phyloP scores from a whole-genome alignment of 2,329 filamentous ascomycete species.

The Xylariaceae sp. region DNA sequence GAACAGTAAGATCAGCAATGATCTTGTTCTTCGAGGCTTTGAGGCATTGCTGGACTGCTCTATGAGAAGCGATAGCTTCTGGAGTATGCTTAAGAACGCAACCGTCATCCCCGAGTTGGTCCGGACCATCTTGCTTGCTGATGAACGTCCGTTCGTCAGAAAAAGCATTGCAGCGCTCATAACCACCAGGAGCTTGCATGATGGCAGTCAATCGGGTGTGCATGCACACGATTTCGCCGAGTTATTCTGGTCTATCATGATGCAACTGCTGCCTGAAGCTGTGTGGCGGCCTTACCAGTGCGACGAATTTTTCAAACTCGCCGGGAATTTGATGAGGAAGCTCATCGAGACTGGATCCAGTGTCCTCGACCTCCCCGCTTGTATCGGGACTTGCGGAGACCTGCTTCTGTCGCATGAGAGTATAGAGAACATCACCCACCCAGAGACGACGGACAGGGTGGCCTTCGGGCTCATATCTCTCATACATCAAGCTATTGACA shows the following conservation, averaged over 20 bases:
- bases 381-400: slow-evolving; percentile 24
- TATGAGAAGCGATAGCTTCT: slow-evolving; percentile 36
- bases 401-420: slow-evolving; percentile 26
- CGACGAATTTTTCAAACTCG: slow-evolving; percentile 37
- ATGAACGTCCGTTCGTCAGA: slow-evolving; percentile 35
- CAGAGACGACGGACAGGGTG: slow-evolving; percentile 34
- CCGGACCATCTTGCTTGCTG: slow-evolving; percentile 35
- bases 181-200: slow-evolving; percentile 18
- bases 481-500: slow-evolving; percentile 29
- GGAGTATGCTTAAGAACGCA: slow-evolving; percentile 35
- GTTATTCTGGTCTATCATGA: slow-evolving; percentile 44
- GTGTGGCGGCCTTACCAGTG: slow-evolving; percentile 33
- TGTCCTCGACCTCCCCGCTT: slow-evolving; percentile 24
- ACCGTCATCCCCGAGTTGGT: slow-evolving; percentile 28
- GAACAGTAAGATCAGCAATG: slow-evolving; percentile 27
- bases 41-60: slow-evolving; percentile 39
- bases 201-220: slow-evolving; percentile 26
- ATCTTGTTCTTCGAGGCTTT: slow-evolving; percentile 34
- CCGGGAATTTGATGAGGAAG: slow-evolving; percentile 27
- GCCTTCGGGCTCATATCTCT: slow-evolving; percentile 36
- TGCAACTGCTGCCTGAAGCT: slow-evolving; percentile 36
- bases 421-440: slow-evolving; percentile 36
- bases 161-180: slow-evolving; percentile 35
- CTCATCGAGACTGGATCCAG: slow-evolving; percentile 26
- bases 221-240: slow-evolving; percentile 37